Percentiles rank a stretch among this genome's conserved stretches.
Conservation (phyloP, 73 alveolate genomes). For the Paraurostyla sp. region DNA sequence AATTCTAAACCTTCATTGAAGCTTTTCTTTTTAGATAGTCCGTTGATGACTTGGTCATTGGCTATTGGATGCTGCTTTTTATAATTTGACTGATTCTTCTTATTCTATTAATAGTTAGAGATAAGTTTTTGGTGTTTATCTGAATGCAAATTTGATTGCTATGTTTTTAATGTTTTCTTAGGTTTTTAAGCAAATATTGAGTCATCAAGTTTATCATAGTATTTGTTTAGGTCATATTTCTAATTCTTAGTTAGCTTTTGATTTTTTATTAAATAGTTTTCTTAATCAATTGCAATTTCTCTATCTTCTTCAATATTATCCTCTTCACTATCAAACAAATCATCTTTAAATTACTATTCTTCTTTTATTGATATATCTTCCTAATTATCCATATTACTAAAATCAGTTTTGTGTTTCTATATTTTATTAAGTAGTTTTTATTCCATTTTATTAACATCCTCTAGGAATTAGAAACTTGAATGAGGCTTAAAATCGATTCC, state of each 20-base stretch:
- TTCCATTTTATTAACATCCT: constrained; percentile 30
- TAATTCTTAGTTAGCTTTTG: not conserved
- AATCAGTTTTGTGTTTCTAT: too few relatives aligned
- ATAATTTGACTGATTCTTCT: too few relatives aligned
- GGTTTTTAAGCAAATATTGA: too few relatives aligned
- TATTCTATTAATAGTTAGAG: too few relatives aligned
- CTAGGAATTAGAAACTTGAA: not conserved
- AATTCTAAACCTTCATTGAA: too few relatives aligned
- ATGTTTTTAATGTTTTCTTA: too few relatives aligned
- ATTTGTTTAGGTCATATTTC: not conserved
- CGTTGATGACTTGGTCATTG: too few relatives aligned
- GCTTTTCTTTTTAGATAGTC: too few relatives aligned
- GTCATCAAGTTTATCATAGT: not conserved
- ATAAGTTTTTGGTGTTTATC: too few relatives aligned
- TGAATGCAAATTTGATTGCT: too few relatives aligned
- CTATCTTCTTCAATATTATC: not conserved
- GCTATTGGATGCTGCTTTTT: too few relatives aligned
- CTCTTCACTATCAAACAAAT: not conserved
- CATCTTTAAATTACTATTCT: not conserved
- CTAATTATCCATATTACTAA: too few relatives aligned
- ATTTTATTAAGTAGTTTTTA: not conserved
- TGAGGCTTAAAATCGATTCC: constrained; percentile 3
- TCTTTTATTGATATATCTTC: not conserved
- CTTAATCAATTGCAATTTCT: not conserved
- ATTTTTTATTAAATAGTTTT: not conserved